A percentile compares a stretch with the other conserved stretches of the same genome.
Conservation (phyloP, 306 rosid species). For the Acacia crassicarpa region DNA sequence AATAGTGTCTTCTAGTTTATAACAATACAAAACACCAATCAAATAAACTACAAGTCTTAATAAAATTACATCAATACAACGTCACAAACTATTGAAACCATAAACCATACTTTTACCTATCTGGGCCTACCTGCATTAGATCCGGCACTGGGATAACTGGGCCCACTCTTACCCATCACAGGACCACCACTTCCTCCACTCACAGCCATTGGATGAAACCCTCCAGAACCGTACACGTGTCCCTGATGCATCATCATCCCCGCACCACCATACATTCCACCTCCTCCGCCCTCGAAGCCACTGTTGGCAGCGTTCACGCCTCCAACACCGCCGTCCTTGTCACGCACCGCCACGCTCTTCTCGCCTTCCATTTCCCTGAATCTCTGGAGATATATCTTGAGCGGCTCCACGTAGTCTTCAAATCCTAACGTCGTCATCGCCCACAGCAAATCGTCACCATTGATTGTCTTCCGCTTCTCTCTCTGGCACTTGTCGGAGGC, state of each 20-base stretch:
- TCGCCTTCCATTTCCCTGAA: conserved; percentile 86
- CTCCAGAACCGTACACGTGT: conserved; percentile 70
- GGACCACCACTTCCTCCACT: conserved; percentile 33
- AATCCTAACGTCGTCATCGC: conserved; percentile 71
- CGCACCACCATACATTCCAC: conserved; percentile 20
- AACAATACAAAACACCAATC: not conserved
- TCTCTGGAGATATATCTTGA: conserved; percentile 59
- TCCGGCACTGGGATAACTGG: conserved; percentile 55
- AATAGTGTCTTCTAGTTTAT: not conserved
- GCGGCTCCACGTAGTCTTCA: conserved; percentile 77
- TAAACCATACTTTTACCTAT: conserved; percentile 10
- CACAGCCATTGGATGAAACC: conserved; percentile 59
- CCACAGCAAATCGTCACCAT: conserved; percentile 92
- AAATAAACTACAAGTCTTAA: not conserved
- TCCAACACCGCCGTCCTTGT: conserved; percentile 39
- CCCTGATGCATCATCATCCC: conserved; percentile 68
- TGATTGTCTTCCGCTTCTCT: conserved; percentile 89
- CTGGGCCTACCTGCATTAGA: conserved; percentile 52
- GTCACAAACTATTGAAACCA: not conserved
- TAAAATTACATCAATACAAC: not conserved
- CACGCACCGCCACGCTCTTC: conserved; percentile 69
- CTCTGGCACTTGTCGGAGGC: conserved; percentile 94
- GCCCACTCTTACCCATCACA: conserved; percentile 53
- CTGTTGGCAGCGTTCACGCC: conserved; percentile 22
- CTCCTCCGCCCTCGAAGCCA: conserved; percentile 30